A percentile compares a stretch with the other conserved stretches of the same genome.
Conservation (phyloP, 176 grass and related monocot genomes). For the Ananas comosus region DNA sequence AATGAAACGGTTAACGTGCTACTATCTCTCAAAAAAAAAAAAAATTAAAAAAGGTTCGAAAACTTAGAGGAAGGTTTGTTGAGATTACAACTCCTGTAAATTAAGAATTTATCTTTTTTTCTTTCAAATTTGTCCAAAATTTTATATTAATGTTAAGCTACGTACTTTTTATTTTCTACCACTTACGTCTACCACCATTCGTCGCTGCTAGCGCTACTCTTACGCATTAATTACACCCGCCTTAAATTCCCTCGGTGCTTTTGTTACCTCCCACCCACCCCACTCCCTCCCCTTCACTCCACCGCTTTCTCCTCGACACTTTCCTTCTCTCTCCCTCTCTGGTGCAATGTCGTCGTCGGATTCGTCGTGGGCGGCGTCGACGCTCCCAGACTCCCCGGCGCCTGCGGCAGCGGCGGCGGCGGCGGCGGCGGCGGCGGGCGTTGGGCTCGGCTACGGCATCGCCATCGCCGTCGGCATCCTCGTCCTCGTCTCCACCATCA, state of each 20-base stretch:
- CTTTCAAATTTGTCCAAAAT: too few relatives aligned
- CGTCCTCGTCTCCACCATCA: conserved; percentile 65
- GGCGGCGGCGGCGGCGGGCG: conserved; percentile 14
- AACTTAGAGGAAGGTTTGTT: too few relatives aligned
- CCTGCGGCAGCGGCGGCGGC: neutral
- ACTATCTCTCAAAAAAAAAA: too few relatives aligned
- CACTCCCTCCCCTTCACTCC: neutral
- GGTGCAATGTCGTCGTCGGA: neutral
- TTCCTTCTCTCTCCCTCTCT: neutral
- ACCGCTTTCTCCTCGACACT: neutral
- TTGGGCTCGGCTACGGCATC: conserved; percentile 71
- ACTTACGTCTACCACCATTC: too few relatives aligned
- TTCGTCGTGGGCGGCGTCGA: conserved; percentile 17
- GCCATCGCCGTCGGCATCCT: conserved; percentile 58
- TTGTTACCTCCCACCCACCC: conserved; percentile 6
- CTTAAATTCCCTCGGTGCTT: neutral
- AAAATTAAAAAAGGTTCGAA: too few relatives aligned
- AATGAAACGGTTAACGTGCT: too few relatives aligned
- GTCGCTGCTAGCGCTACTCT: too few relatives aligned
- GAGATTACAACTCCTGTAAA: too few relatives aligned
- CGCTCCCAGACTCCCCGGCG: conserved; percentile 8
- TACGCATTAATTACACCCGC: neutral
- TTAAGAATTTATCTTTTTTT: too few relatives aligned
- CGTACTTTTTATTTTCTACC: too few relatives aligned
- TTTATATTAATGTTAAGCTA: too few relatives aligned